A percentile compares a stretch with the other conserved stretches of the same genome.
These are phyloP conservation scores for Teratosphaeria zuluensis DNA, from an alignment of 2,329 filamentous ascomycete genomes.

Conservation along the genomic window DNA sequence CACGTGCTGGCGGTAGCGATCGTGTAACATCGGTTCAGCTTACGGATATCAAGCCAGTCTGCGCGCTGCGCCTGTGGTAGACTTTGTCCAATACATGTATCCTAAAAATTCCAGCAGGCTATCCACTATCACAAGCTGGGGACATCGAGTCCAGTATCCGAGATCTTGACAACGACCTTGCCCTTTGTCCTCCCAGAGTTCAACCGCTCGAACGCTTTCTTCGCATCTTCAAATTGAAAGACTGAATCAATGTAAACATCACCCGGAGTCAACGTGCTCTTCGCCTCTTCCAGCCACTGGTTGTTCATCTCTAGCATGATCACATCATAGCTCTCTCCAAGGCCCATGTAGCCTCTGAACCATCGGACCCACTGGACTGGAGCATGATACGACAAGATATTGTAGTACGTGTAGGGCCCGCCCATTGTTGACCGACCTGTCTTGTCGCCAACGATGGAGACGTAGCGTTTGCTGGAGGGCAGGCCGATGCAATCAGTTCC, in stretches of 20 bases:
- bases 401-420: conserved; percentile 23
- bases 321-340: conserved; percentile 30
- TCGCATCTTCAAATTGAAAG: conserved; percentile 48
- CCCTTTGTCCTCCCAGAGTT: conserved; percentile 25
- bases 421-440: conserved; percentile 25
- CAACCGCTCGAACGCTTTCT: conserved; percentile 26
- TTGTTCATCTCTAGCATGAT: conserved; percentile 35
- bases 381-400: conserved; percentile 15
- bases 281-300: conserved; percentile 43
- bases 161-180: conserved; percentile 23
- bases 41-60: not conserved
- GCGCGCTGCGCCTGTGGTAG: not conserved
- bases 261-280: conserved; percentile 37
- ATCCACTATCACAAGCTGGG: not conserved
- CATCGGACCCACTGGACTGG: conserved; percentile 23
- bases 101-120: not conserved
- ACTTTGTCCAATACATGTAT: not conserved
- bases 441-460: conserved; percentile 33
- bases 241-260: conserved; percentile 47
- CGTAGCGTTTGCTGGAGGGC: conserved; percentile 40
- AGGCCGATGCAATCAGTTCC: conserved; percentile 25
- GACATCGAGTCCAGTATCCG: not conserved
- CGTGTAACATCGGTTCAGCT: no score
- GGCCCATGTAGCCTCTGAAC: conserved; percentile 30
- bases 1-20: no score